Conservation (phyloP, 1,284 basidiomycete species). For the Pseudozyma sp. region DNA sequence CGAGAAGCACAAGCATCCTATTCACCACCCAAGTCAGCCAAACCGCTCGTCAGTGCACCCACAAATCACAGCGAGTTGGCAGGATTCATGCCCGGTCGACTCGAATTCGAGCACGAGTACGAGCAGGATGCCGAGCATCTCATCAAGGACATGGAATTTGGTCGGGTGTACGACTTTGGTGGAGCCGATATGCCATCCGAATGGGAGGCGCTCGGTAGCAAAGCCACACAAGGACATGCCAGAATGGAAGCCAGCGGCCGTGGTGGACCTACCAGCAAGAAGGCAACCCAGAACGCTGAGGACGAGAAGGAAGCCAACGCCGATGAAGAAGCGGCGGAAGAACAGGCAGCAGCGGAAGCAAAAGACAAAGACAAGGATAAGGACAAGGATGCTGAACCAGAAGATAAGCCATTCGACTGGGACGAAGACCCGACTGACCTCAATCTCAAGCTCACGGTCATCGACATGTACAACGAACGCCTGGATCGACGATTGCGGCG, state of each 20-base stretch:
- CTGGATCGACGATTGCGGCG: constrained; percentile 87
- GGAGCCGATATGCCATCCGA: constrained; percentile 74
- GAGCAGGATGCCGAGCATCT: constrained; percentile 92
- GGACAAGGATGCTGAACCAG: constrained; percentile 51
- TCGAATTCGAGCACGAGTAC: constrained; percentile 96
- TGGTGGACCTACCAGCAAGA: constrained; percentile 69
- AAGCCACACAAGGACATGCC: constrained; percentile 57
- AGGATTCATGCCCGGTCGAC: constrained; percentile 91
- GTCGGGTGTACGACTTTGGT: constrained; percentile 83
- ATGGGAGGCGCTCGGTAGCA: constrained; percentile 59
- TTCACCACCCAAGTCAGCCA: constrained; percentile 68
- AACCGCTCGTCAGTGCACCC: constrained; percentile 89
- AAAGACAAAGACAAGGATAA: constrained; percentile 58
- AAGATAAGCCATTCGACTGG: constrained; percentile 66
- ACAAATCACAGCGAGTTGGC: constrained; percentile 89
- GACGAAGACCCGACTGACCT: constrained; percentile 86
- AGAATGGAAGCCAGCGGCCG: constrained; percentile 75
- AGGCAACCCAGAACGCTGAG: constrained; percentile 50
- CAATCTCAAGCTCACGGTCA: constrained; percentile 86
- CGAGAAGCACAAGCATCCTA: constrained; percentile 60
- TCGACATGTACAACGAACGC: constrained; percentile 92
- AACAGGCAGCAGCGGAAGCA: constrained; percentile 40
- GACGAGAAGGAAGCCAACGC: constrained; percentile 47
- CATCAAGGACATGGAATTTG: constrained; percentile 97
- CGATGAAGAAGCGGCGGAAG: constrained; percentile 26